phyloP scores from a whole-genome alignment of 352 stramenopile species.

The Thalassiosira exigua region DNA sequence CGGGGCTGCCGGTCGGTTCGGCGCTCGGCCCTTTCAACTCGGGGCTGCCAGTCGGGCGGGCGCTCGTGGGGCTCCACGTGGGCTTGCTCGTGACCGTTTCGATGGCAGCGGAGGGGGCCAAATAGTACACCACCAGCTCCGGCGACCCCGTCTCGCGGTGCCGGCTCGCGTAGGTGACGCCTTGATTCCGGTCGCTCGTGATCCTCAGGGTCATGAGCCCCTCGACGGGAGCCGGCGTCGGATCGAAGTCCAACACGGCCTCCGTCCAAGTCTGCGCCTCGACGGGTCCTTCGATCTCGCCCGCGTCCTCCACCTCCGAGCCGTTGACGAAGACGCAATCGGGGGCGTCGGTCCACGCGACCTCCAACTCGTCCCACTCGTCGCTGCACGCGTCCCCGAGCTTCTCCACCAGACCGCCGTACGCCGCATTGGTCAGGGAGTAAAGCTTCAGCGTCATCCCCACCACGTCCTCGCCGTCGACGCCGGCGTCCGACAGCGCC shows the following conservation, averaged over 20 bases:
- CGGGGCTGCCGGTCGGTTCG: background rate
- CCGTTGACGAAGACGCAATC: background rate
- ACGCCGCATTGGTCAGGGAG: slow-evolving; percentile 45
- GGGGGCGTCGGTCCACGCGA: slow-evolving; percentile 3
- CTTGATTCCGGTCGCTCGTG: slow-evolving; percentile 21
- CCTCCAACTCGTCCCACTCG: slow-evolving; percentile 2
- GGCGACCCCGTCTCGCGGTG: slow-evolving; percentile 25
- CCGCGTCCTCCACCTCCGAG: background rate
- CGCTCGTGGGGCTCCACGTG: background rate
- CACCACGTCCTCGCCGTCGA: slow-evolving; percentile 17
- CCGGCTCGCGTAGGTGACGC: slow-evolving; percentile 30
- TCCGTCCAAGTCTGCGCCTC: slow-evolving; percentile 2
- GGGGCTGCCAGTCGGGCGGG: background rate
- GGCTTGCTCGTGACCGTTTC: background rate
- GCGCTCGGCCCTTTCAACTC: background rate
- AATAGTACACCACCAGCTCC: slow-evolving; percentile 34
- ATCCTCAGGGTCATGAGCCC: slow-evolving; percentile 13
- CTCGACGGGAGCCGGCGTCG: slow-evolving; percentile 8
- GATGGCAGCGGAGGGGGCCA: background rate
- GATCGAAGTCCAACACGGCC: slow-evolving; percentile 1
- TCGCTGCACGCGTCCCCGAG: slow-evolving; percentile 65
- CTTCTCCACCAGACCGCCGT: slow-evolving; percentile 60
- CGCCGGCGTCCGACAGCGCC: slow-evolving; percentile 7
- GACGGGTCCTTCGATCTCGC: too few relatives aligned
- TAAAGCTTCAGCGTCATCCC: slow-evolving; percentile 39